phyloP scores from a whole-genome alignment of 345 rosid genomes.

The Sonneratia caseolaris region DNA sequence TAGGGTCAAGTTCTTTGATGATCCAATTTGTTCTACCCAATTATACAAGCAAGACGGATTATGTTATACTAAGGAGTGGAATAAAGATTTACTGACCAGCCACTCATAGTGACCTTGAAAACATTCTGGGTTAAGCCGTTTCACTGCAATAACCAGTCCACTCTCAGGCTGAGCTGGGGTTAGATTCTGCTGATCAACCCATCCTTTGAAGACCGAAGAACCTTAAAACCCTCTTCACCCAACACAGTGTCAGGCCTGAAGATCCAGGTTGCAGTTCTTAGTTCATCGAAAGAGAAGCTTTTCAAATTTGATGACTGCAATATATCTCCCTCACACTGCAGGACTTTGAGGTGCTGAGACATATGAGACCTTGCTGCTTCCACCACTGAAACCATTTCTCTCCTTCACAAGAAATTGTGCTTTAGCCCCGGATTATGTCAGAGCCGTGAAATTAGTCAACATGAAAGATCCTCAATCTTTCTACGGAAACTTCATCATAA shows the following conservation, averaged over 20 bases:
- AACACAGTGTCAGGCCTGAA: conserved; percentile 89
- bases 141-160: conserved; percentile 79
- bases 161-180: conserved; percentile 65
- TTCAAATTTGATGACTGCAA: conserved; percentile 57
- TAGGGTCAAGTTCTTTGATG: not conserved
- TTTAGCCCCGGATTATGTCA: conserved; percentile 13
- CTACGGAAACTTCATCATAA: no score
- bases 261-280: conserved; percentile 74
- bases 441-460: not conserved
- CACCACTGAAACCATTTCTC: conserved; percentile 28
- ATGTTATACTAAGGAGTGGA: not conserved
- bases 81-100: conserved; percentile 52
- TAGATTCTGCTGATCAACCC: conserved; percentile 72
- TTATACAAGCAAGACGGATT: not conserved
- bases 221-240: conserved; percentile 95
- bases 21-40: not conserved
- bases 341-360: conserved; percentile 34
- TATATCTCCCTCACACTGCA: conserved; percentile 65
- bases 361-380: conserved; percentile 35
- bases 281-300: conserved; percentile 55
- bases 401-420: conserved; percentile 17
- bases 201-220: conserved; percentile 66
- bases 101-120: conserved; percentile 92
- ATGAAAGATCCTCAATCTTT: not conserved
- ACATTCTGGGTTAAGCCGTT: conserved; percentile 76